Evolutionary conservation across 805 yeast species (phyloP).

Genomic region (Wickerhamomyces bovis): DNA sequence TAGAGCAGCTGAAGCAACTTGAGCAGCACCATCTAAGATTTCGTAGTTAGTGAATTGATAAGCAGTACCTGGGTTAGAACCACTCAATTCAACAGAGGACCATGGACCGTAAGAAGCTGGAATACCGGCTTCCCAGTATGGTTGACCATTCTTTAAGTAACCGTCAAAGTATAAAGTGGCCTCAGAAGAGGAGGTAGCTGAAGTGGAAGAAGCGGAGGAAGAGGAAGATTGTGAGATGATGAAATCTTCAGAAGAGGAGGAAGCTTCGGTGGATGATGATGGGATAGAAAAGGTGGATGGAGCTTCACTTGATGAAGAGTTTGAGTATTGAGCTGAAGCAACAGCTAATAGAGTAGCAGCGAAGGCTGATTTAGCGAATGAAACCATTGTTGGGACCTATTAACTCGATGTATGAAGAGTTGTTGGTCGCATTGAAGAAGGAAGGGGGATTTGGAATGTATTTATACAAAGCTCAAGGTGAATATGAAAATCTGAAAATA

Average conservation of each 20-base stretch:
- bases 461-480: not conserved
- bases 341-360: conserved; percentile 9
- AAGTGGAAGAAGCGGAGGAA: conserved; percentile 7
- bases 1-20: conserved; percentile 6
- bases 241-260: conserved; percentile 14
- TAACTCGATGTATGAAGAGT: not conserved
- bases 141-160: conserved; percentile 21
- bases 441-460: not conserved
- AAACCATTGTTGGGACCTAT: conserved; percentile 8
- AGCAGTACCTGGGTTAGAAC: conserved; percentile 16
- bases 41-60: conserved; percentile 17
- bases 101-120: conserved; percentile 21
- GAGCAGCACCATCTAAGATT: conserved; percentile 11
- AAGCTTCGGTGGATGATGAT: conserved; percentile 9
- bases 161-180: conserved; percentile 22
- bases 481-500: not conserved
- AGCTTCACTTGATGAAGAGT: conserved; percentile 7
- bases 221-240: conserved; percentile 17
- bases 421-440: not conserved
- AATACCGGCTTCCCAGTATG: conserved; percentile 20
- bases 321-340: conserved; percentile 6
- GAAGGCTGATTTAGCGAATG: conserved; percentile 9
- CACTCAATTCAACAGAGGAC: conserved; percentile 16
- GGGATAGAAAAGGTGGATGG: conserved; percentile 8
- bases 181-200: conserved; percentile 10